Base-by-base conservation (phyloP, 768 basidiomycete genomes). In the Leccinellum albellum region DNA sequence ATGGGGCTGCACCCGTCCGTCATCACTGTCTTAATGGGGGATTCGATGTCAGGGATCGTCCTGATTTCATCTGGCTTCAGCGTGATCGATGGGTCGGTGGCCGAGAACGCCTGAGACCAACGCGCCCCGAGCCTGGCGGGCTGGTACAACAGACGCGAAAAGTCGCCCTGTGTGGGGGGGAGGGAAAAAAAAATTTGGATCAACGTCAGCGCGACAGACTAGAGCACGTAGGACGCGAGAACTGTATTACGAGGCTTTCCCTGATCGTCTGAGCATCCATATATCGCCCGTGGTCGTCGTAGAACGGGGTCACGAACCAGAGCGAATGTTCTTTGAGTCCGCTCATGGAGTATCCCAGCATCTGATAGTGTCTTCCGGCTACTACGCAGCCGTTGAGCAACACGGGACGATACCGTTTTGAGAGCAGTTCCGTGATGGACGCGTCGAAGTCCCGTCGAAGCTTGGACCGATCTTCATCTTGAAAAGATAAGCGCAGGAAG, bases 311-410 rank as follows among this genome's bases (percentile, higher is more conserved):
- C 23, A 82, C 77, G 56, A 83, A 83, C 67, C 75, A 77, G 49
- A 82, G 71, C 0, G 78, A 76, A 51, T 82, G 79, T 44, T 79
- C 73, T 57, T 75, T 75, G 53, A 82, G 67, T 4, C 81, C 81
- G 50, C 79, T 80, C 74, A 79, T 80, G 3, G 80, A 82, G 55
- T 82, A 82, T 4, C 78, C 82, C 24, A 83, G 63, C 63, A 82
- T 75, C 3, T 79, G 57, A 59, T 75, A 82, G 0, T 59, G 57
- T 29, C 81, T 72, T 8, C 81, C 81, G 3, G 75, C 82, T 12
- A 82, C 66, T 4, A 17, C 20, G 10, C 74, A 64, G 0, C 79
- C 79, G 0, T 61, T 42, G 28, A 71, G 61, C 23, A 81, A 58
- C 14, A 69, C 60, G 1, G 67, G 68, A 24, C 71, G 71, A 55